Conservation (phyloP, 2,329 filamentous ascomycete genomes). For the Juglanconis sp. region DNA sequence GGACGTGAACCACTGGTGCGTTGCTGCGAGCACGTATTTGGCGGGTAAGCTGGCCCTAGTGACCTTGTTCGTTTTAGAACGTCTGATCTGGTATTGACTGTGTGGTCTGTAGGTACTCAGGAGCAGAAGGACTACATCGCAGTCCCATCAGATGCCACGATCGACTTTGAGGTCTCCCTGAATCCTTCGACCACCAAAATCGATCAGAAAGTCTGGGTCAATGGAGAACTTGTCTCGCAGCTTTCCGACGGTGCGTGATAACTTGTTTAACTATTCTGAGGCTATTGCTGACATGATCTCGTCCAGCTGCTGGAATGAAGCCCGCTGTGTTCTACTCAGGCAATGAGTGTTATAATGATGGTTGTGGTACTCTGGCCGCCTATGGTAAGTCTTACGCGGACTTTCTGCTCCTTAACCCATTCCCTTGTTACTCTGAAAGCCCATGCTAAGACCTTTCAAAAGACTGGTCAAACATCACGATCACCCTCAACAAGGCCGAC, state of each 20-base stretch:
- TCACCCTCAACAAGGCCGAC: slow-evolving; percentile 13
- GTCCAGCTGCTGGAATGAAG: slow-evolving; percentile 13
- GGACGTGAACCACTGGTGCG: slow-evolving; percentile 5
- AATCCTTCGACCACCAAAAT: slow-evolving; percentile 4
- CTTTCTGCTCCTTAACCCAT: background rate
- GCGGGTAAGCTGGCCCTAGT: background rate
- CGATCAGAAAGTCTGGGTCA: slow-evolving; percentile 15
- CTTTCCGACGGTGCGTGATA: slow-evolving; percentile 7
- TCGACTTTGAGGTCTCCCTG: slow-evolving; percentile 14
- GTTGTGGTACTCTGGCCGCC: slow-evolving; percentile 13
- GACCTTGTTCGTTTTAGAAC: no score
- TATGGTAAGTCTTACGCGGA: background rate
- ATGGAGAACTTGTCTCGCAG: slow-evolving; percentile 14
- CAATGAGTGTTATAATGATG: slow-evolving; percentile 10
- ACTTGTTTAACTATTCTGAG: background rate
- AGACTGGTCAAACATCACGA: slow-evolving; percentile 9
- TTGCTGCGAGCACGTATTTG: slow-evolving; percentile 14
- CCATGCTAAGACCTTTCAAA: background rate
- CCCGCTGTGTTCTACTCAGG: slow-evolving; percentile 15
- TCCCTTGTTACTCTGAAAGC: background rate
- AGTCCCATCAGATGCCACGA: slow-evolving; percentile 2
- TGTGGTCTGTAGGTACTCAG: background rate
- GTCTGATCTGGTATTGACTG: no score
- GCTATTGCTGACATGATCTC: background rate
- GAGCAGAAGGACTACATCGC: slow-evolving; percentile 8